Percentiles rank a stretch among this genome's conserved stretches.
These are phyloP conservation scores for Gnaphalium uliginosum DNA, from an alignment of 129 eudicot species.

Conservation along the genomic window DNA sequence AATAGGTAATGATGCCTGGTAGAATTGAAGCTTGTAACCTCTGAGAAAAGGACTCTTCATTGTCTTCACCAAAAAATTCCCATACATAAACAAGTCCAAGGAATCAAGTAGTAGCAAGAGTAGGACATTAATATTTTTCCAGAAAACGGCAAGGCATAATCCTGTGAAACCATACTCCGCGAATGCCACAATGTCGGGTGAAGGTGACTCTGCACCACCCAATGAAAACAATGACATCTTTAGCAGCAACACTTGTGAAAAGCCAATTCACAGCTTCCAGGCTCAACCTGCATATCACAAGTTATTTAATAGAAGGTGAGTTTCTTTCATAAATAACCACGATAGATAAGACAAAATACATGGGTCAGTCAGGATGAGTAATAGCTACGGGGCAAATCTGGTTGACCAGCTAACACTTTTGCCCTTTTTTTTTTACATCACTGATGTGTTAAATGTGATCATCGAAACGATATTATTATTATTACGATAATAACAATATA, in stretches of 20 bases:
- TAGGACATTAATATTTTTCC: constrained; percentile 50
- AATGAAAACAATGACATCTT: constrained; percentile 54
- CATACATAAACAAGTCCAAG: constrained; percentile 59
- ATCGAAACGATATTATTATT: too few relatives aligned
- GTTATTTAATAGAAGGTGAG: neutral
- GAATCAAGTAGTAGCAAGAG: constrained; percentile 53
- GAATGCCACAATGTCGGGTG: constrained; percentile 69
- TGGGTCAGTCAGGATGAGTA: too few relatives aligned
- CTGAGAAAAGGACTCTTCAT: constrained; percentile 50
- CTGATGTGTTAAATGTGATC: too few relatives aligned
- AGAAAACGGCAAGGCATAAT: constrained; percentile 47
- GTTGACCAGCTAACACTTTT: too few relatives aligned
- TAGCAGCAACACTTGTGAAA: constrained; percentile 51
- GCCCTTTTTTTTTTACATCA: too few relatives aligned
- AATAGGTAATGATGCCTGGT: constrained; percentile 54
- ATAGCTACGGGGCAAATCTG: too few relatives aligned
- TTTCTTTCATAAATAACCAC: too few relatives aligned
- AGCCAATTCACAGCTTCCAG: constrained; percentile 70
- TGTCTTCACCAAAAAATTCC: constrained; percentile 56
- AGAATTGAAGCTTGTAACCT: constrained; percentile 54
- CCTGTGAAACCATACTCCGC: constrained; percentile 65
- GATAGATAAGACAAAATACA: too few relatives aligned
- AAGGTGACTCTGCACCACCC: constrained; percentile 70
- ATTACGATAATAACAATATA: too few relatives aligned
- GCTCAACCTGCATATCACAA: constrained; percentile 45